phyloP scores from a whole-genome alignment of 2,329 filamentous ascomycete genomes.

The Arachnomyces sp. region DNA sequence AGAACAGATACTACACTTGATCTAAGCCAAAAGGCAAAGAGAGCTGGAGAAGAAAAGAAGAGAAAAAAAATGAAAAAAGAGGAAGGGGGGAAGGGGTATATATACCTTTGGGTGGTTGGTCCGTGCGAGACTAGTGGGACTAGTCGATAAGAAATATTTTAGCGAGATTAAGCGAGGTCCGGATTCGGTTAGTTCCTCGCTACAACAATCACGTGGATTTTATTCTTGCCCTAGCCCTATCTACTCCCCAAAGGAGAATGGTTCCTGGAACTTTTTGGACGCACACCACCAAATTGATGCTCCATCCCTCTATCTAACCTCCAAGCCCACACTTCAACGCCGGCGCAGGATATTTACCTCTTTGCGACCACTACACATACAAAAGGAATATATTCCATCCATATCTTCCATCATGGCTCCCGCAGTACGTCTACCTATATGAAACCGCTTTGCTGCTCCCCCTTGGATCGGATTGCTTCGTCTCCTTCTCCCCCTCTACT shows the following conservation, averaged over 20 bases:
- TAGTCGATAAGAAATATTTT: too few species aligned
- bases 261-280: too few species aligned
- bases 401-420: conserved; percentile 60
- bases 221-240: too few species aligned
- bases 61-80: conserved; percentile 27
- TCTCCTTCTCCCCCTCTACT: conserved; percentile 22
- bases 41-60: conserved; percentile 41
- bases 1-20: conserved; percentile 96
- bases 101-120: conserved; percentile 19
- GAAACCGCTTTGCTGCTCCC: conserved; percentile 90
- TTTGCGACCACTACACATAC: conserved; percentile 55
- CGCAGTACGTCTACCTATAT: conserved; percentile 61
- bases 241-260: too few species aligned
- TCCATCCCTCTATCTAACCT: neutral
- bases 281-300: neutral
- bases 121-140: conserved; percentile 15
- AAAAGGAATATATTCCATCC: conserved; percentile 14
- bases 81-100: conserved; percentile 14
- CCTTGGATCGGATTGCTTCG: conserved; percentile 27
- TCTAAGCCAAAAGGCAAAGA: conserved; percentile 61
- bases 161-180: too few species aligned
- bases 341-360: conserved; percentile 84
- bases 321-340: conserved; percentile 3
- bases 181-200: too few species aligned
- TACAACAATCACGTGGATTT: too few species aligned